These are phyloP conservation scores for Mycena latifolia DNA, from an alignment of 768 basidiomycete genomes.

Conservation along the genomic window DNA sequence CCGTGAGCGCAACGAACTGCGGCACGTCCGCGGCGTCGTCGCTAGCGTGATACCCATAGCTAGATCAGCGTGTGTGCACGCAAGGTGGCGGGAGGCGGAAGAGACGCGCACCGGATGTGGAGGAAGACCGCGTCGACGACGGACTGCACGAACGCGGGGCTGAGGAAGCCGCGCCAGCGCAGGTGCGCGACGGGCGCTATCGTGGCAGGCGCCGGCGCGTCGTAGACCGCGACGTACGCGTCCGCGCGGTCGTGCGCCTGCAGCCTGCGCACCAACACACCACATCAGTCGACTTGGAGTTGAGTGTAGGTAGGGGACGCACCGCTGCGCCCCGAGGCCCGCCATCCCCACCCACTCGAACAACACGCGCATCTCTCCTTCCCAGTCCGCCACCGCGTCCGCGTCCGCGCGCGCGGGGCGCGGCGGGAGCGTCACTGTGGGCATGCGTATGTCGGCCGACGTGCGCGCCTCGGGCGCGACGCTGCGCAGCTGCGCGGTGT, in stretches of 20 bases:
- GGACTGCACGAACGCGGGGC: conserved; percentile 63
- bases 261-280: conserved; percentile 60
- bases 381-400: conserved; percentile 64
- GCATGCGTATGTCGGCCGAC: conserved; percentile 12
- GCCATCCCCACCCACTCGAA: conserved; percentile 86
- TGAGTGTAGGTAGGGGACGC: conserved; percentile 1
- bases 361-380: conserved; percentile 55
- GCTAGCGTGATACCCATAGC: no score
- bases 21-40: conserved; percentile 3
- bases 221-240: conserved; percentile 77
- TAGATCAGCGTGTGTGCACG: no score
- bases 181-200: conserved; percentile 65
- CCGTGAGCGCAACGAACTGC: conserved; percentile 58
- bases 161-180: conserved; percentile 72
- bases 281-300: background rate
- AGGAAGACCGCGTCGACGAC: conserved; percentile 60
- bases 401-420: conserved; percentile 22
- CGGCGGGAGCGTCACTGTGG: conserved; percentile 5
- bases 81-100: no score
- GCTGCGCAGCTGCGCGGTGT: conserved; percentile 29
- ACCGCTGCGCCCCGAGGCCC: conserved; percentile 76
- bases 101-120: no score
- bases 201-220: conserved; percentile 58
- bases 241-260: conserved; percentile 73
- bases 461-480: conserved; percentile 40